phyloP scores from a whole-genome alignment of 169 alveolate genomes.

The Cystoisospora suis region DNA sequence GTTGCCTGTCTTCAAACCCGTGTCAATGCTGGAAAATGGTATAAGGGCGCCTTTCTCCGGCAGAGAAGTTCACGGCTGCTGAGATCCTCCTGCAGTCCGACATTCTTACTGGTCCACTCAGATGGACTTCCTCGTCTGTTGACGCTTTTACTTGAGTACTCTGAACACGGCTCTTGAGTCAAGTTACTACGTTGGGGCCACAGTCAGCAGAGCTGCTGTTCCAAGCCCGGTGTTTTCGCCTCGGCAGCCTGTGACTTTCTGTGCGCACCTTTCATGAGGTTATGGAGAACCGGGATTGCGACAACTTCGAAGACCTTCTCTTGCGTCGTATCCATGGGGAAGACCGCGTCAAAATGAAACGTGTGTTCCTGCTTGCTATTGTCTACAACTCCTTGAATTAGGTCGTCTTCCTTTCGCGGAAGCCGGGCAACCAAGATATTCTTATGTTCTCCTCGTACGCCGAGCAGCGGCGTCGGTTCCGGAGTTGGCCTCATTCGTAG shows the following conservation, averaged over 20 bases:
- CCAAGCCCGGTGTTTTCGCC: neutral
- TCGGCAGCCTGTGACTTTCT: neutral
- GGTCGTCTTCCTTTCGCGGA: constrained; percentile 5
- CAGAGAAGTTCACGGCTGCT: no score
- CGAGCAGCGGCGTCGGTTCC: constrained; percentile 12
- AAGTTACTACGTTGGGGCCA: neutral
- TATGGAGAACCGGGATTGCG: constrained; percentile 73
- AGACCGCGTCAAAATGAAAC: constrained; percentile 81
- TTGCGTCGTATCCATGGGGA: constrained; percentile 77
- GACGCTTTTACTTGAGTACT: constrained; percentile 77
- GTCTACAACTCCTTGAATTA: constrained; percentile 71
- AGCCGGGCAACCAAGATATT: constrained; percentile 4
- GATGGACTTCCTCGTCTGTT: no score
- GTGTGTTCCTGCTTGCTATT: constrained; percentile 71
- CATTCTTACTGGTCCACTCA: no score
- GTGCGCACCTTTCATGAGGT: constrained; percentile 33
- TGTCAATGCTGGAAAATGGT: no score
- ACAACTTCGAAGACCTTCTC: constrained; percentile 84
- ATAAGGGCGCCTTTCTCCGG: no score
- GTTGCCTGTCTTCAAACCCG: no score
- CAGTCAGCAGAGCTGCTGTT: neutral
- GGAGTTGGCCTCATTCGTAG: constrained; percentile 63
- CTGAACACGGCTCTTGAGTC: neutral
- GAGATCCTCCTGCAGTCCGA: no score
- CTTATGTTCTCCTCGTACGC: neutral